phyloP scores from a whole-genome alignment of 2,329 filamentous ascomycete genomes.

The Talaromyces atroroseus region DNA sequence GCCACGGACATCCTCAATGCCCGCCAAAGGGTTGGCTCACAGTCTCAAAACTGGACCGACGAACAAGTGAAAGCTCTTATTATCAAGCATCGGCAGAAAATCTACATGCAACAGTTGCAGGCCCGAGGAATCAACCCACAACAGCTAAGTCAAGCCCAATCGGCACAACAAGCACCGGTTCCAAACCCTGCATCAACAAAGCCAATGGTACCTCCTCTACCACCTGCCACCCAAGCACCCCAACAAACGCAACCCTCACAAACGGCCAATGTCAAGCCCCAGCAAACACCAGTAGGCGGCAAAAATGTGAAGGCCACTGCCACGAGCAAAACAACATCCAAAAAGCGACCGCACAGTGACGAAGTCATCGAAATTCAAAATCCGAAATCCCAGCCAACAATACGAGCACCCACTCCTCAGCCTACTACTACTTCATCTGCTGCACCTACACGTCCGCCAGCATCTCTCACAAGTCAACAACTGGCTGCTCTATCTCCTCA shows the following conservation, averaged over 20 bases:
- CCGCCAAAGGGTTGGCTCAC: constrained; percentile 31
- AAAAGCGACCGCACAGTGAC: constrained; percentile 43
- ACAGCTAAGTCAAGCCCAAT: constrained; percentile 15
- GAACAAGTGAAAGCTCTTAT: constrained; percentile 39
- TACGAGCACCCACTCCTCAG: constrained; percentile 19
- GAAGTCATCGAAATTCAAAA: constrained; percentile 42
- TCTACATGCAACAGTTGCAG: constrained; percentile 24
- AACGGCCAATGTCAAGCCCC: constrained; percentile 13
- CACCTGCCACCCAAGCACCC: constrained; percentile 23
- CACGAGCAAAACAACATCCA: constrained; percentile 29
- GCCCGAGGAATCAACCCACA: constrained; percentile 23
- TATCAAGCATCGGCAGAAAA: constrained; percentile 31
- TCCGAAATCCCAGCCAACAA: constrained; percentile 27
- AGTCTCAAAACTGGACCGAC: constrained; percentile 32
- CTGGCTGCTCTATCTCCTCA: constrained; percentile 37
- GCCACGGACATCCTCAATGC: constrained; percentile 32
- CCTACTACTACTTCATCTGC: constrained; percentile 17
- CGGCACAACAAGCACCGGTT: constrained; percentile 20
- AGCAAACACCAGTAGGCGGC: constrained; percentile 5
- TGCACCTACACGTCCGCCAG: constrained; percentile 19
- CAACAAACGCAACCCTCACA: constrained; percentile 22
- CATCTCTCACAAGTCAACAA: constrained; percentile 30
- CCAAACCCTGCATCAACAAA: constrained; percentile 21
- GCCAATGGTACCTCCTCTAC: constrained; percentile 15
- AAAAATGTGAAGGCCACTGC: constrained; percentile 18